Evolutionary conservation across 2,329 filamentous ascomycete species (phyloP).

Genomic region (Colletotrichum cordylinicola): DNA sequence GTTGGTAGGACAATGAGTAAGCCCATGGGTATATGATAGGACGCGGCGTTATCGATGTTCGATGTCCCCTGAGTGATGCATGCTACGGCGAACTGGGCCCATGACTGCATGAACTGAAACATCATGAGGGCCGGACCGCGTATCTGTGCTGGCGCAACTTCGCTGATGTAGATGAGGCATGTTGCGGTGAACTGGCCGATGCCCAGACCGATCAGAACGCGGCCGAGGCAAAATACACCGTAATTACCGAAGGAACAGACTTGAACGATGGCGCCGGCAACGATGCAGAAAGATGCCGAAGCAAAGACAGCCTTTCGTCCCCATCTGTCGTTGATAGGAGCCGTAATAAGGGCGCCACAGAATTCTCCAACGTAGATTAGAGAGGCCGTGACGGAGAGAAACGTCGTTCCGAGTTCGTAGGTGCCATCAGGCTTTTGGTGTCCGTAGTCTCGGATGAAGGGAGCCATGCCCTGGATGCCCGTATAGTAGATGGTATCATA

Average conservation of each 20-base stretch:
- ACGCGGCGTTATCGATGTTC: not conserved
- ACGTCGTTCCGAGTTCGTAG: not conserved
- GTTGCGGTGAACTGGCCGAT: constrained; percentile 44
- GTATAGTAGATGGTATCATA: not conserved
- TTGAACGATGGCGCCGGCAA: not conserved
- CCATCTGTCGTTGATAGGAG: constrained; percentile 39
- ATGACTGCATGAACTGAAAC: constrained; percentile 13
- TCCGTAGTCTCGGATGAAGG: not conserved
- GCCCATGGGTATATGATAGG: not conserved
- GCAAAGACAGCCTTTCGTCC: constrained; percentile 38
- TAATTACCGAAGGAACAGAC: not conserved
- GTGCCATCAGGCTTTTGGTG: not conserved
- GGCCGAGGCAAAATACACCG: not conserved
- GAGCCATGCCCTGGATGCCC: not conserved
- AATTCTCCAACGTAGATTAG: constrained; percentile 46
- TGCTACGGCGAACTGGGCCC: not conserved
- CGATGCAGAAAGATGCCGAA: constrained; percentile 25
- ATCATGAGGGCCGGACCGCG: not conserved
- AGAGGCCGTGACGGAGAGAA: constrained; percentile 36
- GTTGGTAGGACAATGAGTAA: not conserved
- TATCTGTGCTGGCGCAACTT: constrained; percentile 16
- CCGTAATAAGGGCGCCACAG: constrained; percentile 37
- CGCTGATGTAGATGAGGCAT: constrained; percentile 41
- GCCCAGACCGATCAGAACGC: constrained; percentile 32
- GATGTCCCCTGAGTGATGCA: constrained; percentile 14